These are phyloP conservation scores for Perilla frutescens DNA, from an alignment of 257 asterid genomes.

Conservation along the genomic window DNA sequence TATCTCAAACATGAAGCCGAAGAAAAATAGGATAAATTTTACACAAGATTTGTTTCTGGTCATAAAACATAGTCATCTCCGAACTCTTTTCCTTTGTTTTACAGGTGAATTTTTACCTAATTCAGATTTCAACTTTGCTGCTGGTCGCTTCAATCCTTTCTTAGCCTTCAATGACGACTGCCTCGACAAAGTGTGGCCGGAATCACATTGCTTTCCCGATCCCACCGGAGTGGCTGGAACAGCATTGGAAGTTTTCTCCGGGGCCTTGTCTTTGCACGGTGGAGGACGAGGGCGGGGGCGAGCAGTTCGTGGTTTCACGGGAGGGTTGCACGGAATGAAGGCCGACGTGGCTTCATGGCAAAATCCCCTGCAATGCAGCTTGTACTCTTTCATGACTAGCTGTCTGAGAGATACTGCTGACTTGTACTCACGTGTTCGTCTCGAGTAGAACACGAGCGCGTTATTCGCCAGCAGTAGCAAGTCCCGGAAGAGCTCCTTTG, in stretches of 20 bases:
- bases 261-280: constrained; percentile 39
- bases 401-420: constrained; percentile 69
- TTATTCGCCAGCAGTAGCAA: constrained; percentile 79
- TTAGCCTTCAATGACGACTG: constrained; percentile 40
- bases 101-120: constrained; percentile 38
- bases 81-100: constrained; percentile 52
- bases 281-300: constrained; percentile 71
- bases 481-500: constrained; percentile 79
- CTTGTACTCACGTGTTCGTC: constrained; percentile 81
- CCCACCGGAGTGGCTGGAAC: constrained; percentile 31
- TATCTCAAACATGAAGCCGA: too few relatives aligned
- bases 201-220: constrained; percentile 32
- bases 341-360: constrained; percentile 53
- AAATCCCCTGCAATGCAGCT: constrained; percentile 47
- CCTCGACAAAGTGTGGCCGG: constrained; percentile 37
- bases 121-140: constrained; percentile 44
- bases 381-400: constrained; percentile 61
- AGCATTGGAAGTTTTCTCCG: constrained; percentile 35
- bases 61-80: constrained; percentile 41
- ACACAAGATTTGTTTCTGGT: not conserved
- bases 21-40: not conserved
- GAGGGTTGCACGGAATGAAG: constrained; percentile 65
- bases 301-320: constrained; percentile 79
- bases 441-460: constrained; percentile 83
- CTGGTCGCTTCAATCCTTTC: constrained; percentile 53